Percentiles rank a stretch among this genome's conserved stretches.
These are phyloP conservation scores for Talaromyces atroroseus DNA, from an alignment of 2,329 filamentous ascomycete genomes.

Conservation along the genomic window DNA sequence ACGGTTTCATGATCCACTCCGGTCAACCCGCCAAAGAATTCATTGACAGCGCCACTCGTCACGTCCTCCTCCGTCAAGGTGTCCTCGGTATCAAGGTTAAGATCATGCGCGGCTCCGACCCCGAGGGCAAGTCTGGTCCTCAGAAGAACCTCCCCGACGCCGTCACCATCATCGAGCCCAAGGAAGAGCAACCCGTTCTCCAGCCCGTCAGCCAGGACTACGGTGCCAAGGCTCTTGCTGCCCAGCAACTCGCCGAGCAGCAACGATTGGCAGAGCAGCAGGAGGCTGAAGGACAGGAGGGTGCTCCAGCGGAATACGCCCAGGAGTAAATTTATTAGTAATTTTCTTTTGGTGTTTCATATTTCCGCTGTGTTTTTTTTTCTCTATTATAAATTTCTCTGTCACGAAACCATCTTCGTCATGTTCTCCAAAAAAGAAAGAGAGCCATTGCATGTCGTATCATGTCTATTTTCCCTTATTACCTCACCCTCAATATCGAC, in stretches of 20 bases:
- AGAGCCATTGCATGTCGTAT: slow-evolving; percentile 11
- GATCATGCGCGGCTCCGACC: slow-evolving; percentile 99
- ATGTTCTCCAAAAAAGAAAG: slow-evolving; percentile 9
- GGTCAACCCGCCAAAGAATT: slow-evolving; percentile 99
- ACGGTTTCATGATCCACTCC: slow-evolving; percentile 99
- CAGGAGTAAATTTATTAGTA: slow-evolving; percentile 42
- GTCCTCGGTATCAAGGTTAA: slow-evolving; percentile 99
- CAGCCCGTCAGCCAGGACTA: slow-evolving; percentile 98
- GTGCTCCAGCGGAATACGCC: slow-evolving; percentile 37
- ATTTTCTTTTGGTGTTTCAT: slow-evolving; percentile 21
- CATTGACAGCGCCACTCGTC: slow-evolving; percentile 96
- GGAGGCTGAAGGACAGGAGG: slow-evolving; percentile 44
- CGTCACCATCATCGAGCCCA: slow-evolving; percentile 99
- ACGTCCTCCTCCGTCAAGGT: slow-evolving; percentile 99
- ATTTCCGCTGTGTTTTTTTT: slow-evolving; percentile 6
- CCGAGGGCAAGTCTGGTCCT: slow-evolving; percentile 96
- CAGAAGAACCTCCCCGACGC: slow-evolving; percentile 97
- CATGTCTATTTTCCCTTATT: slow-evolving; percentile 8
- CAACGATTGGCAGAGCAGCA: slow-evolving; percentile 56
- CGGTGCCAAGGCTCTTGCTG: slow-evolving; percentile 78
- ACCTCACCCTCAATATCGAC: slow-evolving; percentile 3
- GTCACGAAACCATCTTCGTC: slow-evolving; percentile 11
- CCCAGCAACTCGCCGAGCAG: slow-evolving; percentile 51
- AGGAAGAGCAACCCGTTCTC: slow-evolving; percentile 94
- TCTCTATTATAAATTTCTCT: neutral